phyloP scores from a whole-genome alignment of 805 yeast genomes.

The Saccharomycopsis javanensis region DNA sequence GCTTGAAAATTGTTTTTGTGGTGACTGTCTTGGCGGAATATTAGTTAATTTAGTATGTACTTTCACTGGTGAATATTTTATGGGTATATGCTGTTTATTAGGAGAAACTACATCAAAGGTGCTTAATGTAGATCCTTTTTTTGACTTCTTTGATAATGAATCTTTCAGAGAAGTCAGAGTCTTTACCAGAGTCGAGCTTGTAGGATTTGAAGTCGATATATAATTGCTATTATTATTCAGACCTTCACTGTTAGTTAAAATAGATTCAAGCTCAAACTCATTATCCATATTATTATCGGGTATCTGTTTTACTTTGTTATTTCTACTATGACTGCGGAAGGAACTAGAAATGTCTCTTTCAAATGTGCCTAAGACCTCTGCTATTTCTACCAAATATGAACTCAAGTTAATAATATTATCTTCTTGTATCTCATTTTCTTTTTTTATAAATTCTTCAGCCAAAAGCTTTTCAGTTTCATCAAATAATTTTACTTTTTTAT shows the following conservation, averaged over 20 bases:
- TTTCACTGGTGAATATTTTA: background rate
- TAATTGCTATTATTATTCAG: background rate
- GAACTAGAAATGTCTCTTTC: conserved; percentile 31
- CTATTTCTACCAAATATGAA: conserved; percentile 27
- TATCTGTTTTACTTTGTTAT: background rate
- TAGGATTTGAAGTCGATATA: background rate
- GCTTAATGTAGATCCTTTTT: no score
- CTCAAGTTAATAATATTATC: conserved; percentile 21
- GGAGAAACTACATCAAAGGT: background rate
- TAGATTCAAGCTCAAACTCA: background rate
- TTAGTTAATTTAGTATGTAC: background rate
- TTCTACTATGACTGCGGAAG: conserved; percentile 6
- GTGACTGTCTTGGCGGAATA: background rate
- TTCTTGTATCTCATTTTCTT: conserved; percentile 21
- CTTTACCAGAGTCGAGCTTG: background rate
- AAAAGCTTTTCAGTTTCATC: conserved; percentile 28
- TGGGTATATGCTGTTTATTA: background rate
- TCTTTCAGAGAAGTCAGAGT: background rate
- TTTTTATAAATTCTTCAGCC: conserved; percentile 28
- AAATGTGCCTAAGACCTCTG: conserved; percentile 26
- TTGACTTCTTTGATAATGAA: no score
- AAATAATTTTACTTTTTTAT: conserved; percentile 37
- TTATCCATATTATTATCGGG: background rate
- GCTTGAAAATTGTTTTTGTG: background rate
- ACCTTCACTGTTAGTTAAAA: no score